Base-by-base conservation (phyloP, 306 rosid species). In the Hippophae rhamnoides region DNA sequence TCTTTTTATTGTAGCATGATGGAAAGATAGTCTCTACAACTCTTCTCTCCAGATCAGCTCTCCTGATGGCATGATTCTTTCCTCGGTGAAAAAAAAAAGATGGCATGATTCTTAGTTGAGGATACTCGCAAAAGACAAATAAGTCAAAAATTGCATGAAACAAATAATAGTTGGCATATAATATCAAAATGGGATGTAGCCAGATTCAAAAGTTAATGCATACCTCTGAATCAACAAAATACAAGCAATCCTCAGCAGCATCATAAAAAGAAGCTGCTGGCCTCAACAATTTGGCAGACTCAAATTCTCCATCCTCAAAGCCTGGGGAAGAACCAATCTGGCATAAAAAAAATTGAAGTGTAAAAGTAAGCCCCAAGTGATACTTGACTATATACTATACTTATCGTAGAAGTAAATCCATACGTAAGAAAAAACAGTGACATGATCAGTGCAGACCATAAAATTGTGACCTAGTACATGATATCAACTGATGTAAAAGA, bases 151-250 rank as follows among this genome's bases (percentile, higher is more conserved):
- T 54, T 9, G 47, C 14, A 42, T 68, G 61, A 47, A 65, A 67
- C 57, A 5, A 57, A 25, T 23, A 18, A 23, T 52, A 11, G 52
- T 45, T 43, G 26, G 52, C 27, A 26, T 8, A 43, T 13, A 11
- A 43, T 43, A 23, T 12, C 5, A 11, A 13, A 26, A 23, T 3
- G 8, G 43, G 47, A 59, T 46, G 25, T 2, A 12, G 13, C 41
- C 2, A 8, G n/a, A 48, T 14, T n/a, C 5, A 56, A 47, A 59
- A 52, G 52, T 46, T 23, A 74, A 71, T 43, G 43, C 74, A 69
- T 71, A 87, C 98, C 98, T 92, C 96, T 63, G 98, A 85, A 72
- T 92, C 98, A 69, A 85, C 84, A 67, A 92, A 72, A 77, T 87
- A 92, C 61, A 92, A 76, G 83, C 80, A 92, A 73, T 87, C 78